phyloP scores from a whole-genome alignment of 192 early-diverging fungal species.

The Coemansia sp. region DNA sequence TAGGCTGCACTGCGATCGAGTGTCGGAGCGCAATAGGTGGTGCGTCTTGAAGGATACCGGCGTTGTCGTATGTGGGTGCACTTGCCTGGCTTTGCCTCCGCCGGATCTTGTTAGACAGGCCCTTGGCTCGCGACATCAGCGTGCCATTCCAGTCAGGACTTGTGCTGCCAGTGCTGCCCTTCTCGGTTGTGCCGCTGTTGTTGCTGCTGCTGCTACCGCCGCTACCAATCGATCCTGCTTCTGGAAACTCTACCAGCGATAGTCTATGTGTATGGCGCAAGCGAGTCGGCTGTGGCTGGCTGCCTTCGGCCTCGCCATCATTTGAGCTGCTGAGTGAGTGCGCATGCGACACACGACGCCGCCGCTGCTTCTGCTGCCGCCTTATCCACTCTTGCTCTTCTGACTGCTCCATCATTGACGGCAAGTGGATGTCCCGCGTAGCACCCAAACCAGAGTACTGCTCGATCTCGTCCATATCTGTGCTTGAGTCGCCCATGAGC shows the following conservation, averaged over 20 bases:
- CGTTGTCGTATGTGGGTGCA: not conserved
- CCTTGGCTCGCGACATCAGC: slow-evolving; percentile 42
- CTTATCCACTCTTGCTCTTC: slow-evolving; percentile 45
- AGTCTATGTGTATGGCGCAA: not conserved
- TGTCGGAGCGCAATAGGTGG: slow-evolving; percentile 6
- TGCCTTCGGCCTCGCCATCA: not conserved
- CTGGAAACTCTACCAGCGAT: not conserved
- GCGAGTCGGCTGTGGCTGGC: not conserved
- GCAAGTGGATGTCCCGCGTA: slow-evolving; percentile 15
- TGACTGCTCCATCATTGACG: slow-evolving; percentile 37
- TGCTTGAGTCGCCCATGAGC: slow-evolving; percentile 16
- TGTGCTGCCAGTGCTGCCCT: not conserved
- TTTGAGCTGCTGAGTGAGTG: slow-evolving; percentile 29
- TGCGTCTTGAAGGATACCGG: not conserved
- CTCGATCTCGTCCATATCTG: slow-evolving; percentile 14
- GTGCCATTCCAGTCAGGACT: slow-evolving; percentile 8
- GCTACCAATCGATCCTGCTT: not conserved
- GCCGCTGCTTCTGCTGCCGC: not conserved
- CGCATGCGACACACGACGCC: slow-evolving; percentile 13
- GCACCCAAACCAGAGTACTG: slow-evolving; percentile 42
- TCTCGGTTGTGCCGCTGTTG: not conserved
- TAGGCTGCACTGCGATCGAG: slow-evolving; percentile 14
- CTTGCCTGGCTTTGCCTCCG: slow-evolving; percentile 6
- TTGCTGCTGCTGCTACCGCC: not conserved
- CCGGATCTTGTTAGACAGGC: slow-evolving; percentile 24